Base-by-base conservation (phyloP, 1,284 basidiomycete species). In the Puccinia triticina region DNA sequence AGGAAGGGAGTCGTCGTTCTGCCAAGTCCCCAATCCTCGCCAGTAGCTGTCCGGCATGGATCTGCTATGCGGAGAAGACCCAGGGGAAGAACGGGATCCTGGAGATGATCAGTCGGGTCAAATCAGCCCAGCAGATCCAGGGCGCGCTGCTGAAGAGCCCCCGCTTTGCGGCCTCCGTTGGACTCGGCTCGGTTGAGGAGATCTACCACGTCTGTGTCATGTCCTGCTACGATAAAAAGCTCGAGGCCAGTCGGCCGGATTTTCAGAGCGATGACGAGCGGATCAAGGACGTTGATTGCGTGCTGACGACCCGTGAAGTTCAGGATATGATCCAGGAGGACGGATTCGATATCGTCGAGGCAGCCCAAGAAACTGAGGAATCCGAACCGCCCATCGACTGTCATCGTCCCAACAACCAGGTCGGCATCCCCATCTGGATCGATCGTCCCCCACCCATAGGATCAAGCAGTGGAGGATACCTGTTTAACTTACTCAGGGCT, bases 161-260 rank as follows among this genome's bases (percentile, higher is more conserved):
- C 0, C 94, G 92, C 92, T 90, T 94, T 87, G 93, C 89, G 91
- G 89, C 90, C 89, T 2, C 91, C 91, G 87, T 89, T 86, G 93
- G 94, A 86, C 86, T 93, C 88, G 69, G 50, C 83, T 73, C 79
- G 21, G 92, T 94, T 0, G 89, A 93, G 85, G 89, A 94, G 85
- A 90, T 98, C 77, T 99, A 98, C 87, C 97, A 99, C 85, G 94
- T 98, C 83, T 91, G 94, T 0, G 94, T 98, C 59, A 99, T 99
- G 96, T 96, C 96, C 0, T 99, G 97, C 88, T 99, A 98, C 88
- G 97, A 99, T 90, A 99, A 99, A 89, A 99, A 99, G 87, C 92
- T 99, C 37, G 97, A 99, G 88, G 96, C 97, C 0, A 96, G 94
- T 21, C 90, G 97, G 37, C 90, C 92, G 71, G 95, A 97, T 86